Percentiles rank a stretch among this genome's conserved stretches.
Evolutionary conservation across 495 filamentous ascomycete genomes (phyloP).

Genomic region (Aspergillus sclerotiicarbonarius): DNA sequence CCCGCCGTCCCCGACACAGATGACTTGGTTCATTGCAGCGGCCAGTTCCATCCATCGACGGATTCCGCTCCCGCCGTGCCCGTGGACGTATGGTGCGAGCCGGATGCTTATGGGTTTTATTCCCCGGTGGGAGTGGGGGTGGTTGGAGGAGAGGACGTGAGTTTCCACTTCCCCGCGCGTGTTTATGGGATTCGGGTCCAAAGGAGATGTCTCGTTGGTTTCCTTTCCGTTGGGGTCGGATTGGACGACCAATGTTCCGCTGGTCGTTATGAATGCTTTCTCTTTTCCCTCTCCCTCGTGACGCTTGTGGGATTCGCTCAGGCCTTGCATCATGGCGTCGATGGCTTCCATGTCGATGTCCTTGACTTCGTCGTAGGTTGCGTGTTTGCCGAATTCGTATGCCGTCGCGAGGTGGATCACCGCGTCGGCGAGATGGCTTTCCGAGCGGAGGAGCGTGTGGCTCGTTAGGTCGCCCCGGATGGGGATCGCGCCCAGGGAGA

Average conservation of each 20-base stretch:
- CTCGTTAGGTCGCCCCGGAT: constrained; percentile 38
- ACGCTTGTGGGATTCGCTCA: too few species aligned
- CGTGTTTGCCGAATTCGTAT: constrained; percentile 39
- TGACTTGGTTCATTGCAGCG: constrained; percentile 26
- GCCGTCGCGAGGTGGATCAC: constrained; percentile 49
- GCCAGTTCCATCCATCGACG: constrained; percentile 31
- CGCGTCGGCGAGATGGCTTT: constrained; percentile 36
- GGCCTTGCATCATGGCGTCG: constrained; percentile 30
- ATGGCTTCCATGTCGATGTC: constrained; percentile 35
- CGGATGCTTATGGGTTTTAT: constrained; percentile 37
- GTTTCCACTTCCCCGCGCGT: constrained; percentile 32
- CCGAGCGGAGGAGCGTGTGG: constrained; percentile 32
- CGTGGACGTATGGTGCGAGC: constrained; percentile 44
- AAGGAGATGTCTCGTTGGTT: constrained; percentile 31
- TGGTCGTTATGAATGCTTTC: constrained; percentile 41
- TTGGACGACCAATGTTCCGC: constrained; percentile 36
- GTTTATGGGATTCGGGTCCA: constrained; percentile 9
- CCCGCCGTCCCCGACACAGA: constrained; percentile 34
- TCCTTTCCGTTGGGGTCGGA: constrained; percentile 24
- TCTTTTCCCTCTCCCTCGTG: constrained; percentile 32
- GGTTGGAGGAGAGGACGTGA: constrained; percentile 19
- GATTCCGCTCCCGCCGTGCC: constrained; percentile 36
- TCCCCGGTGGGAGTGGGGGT: too few species aligned
- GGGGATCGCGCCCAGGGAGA: constrained; percentile 29
- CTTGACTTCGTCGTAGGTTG: constrained; percentile 20